A percentile compares a stretch with the other conserved stretches of the same genome.
Conservation (phyloP, 2,329 filamentous ascomycete genomes). For the Albifimbria verrucaria region DNA sequence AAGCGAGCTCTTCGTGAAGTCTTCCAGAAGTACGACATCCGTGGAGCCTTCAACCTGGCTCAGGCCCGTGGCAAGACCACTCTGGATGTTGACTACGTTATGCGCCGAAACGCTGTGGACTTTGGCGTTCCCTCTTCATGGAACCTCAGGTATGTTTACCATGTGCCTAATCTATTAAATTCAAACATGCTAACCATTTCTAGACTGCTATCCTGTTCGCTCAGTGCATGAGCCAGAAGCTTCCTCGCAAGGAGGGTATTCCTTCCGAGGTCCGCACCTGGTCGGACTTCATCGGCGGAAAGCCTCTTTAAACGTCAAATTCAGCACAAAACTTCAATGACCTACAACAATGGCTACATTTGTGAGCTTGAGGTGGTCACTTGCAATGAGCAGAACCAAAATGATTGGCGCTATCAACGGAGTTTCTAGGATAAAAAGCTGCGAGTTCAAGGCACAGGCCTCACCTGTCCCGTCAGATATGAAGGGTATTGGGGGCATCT, state of each 20-base stretch:
- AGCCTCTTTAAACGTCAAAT: slow-evolving; percentile 60
- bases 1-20: slow-evolving; percentile 93
- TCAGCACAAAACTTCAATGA: no score
- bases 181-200: slow-evolving; percentile 24
- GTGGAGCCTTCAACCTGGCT: slow-evolving; percentile 93
- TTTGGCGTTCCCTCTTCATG: slow-evolving; percentile 98
- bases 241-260: slow-evolving; percentile 83
- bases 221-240: slow-evolving; percentile 94
- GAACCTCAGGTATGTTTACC: slow-evolving; percentile 77
- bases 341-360: no score
- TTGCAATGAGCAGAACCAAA: no score
- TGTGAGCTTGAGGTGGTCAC: no score
- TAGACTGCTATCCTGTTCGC: slow-evolving; percentile 95
- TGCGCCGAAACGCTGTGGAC: slow-evolving; percentile 96
- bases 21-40: slow-evolving; percentile 95
- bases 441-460: no score
- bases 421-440: no score
- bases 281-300: slow-evolving; percentile 91
- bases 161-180: background rate
- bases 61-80: slow-evolving; percentile 78
- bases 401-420: no score
- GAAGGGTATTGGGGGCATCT: no score
- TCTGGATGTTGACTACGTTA: slow-evolving; percentile 93
- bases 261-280: slow-evolving; percentile 88
- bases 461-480: no score